Conservation (phyloP, 2,329 filamentous ascomycete species). For the Claviceps sp. region DNA sequence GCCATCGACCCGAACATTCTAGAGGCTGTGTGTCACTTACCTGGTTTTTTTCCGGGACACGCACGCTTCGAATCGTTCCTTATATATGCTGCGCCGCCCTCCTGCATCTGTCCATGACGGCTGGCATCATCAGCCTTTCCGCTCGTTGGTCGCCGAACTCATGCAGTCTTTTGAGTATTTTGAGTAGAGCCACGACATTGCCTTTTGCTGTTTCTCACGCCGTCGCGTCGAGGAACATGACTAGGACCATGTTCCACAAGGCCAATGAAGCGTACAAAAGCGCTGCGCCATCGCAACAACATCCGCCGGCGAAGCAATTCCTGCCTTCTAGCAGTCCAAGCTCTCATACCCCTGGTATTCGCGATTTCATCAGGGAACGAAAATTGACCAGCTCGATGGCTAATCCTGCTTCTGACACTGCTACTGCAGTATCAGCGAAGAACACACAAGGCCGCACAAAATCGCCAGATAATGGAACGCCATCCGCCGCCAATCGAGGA, state of each 20-base stretch:
- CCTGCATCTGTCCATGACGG: constrained; percentile 21
- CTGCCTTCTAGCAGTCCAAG: constrained; percentile 45
- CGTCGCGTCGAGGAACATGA: constrained; percentile 1
- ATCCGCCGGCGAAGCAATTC: constrained; percentile 33
- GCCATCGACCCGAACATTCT: neutral
- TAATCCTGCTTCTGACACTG: constrained; percentile 7
- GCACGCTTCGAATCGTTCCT: neutral
- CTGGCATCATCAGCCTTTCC: constrained; percentile 17
- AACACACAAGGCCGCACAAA: constrained; percentile 15
- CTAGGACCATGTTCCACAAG: constrained; percentile 8
- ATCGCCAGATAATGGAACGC: constrained; percentile 15
- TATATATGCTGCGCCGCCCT: neutral
- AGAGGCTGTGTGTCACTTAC: neutral
- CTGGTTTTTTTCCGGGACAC: neutral
- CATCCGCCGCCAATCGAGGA: constrained; percentile 8
- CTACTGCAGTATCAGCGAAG: constrained; percentile 25
- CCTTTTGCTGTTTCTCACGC: constrained; percentile 13
- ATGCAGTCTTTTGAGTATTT: constrained; percentile 13
- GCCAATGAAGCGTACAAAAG: constrained; percentile 6
- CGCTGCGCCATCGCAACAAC: constrained; percentile 22
- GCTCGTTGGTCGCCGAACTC: constrained; percentile 24
- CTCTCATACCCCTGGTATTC: constrained; percentile 31
- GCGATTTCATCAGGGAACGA: constrained; percentile 35
- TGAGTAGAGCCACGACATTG: constrained; percentile 12
- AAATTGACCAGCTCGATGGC: constrained; percentile 19